phyloP scores from a whole-genome alignment of 2,329 filamentous ascomycete genomes.

The Diaporthe velutina region DNA sequence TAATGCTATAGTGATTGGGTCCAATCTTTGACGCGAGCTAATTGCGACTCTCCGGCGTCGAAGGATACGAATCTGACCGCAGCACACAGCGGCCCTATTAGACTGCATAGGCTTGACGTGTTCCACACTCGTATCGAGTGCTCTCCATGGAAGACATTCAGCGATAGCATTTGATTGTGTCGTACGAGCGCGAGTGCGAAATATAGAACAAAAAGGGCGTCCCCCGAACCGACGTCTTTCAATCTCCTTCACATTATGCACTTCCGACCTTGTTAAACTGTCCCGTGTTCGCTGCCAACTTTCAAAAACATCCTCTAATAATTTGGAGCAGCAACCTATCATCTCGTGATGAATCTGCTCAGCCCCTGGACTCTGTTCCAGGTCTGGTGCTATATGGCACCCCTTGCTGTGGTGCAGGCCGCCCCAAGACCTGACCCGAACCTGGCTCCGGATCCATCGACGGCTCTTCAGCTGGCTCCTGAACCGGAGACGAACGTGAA shows the following conservation, averaged over 20 bases:
- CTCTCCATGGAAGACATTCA: neutral
- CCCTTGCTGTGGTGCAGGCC: neutral
- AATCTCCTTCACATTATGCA: neutral
- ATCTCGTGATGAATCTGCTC: neutral
- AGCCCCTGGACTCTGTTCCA: neutral
- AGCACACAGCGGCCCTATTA: too few relatives aligned
- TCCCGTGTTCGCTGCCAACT: neutral
- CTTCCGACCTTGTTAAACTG: neutral
- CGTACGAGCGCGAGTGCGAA: neutral
- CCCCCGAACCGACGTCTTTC: neutral
- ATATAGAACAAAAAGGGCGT: neutral
- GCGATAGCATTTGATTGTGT: neutral
- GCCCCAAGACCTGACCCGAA: neutral
- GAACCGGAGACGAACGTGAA: neutral
- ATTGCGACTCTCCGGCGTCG: neutral
- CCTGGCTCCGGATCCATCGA: neutral
- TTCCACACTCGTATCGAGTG: neutral
- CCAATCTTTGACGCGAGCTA: neutral
- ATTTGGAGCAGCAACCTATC: neutral
- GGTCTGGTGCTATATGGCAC: neutral
- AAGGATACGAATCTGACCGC: neutral
- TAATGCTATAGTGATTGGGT: neutral
- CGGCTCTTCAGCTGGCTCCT: neutral
- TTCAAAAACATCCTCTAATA: neutral
- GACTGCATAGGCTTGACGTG: too few relatives aligned